phyloP scores from a whole-genome alignment of 108 stramenopile genomes.

The Bacterosira constricta region DNA sequence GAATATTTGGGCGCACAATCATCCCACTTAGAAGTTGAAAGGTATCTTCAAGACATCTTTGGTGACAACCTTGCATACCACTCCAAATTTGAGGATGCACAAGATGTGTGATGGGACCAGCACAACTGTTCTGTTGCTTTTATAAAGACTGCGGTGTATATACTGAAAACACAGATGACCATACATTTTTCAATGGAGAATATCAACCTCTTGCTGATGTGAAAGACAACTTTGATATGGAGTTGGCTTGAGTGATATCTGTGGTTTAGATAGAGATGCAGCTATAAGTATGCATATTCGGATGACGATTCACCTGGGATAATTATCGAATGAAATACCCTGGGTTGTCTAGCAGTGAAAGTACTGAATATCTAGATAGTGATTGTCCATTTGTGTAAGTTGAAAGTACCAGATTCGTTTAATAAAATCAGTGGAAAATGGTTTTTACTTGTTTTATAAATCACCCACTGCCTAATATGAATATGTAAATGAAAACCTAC shows the following conservation, averaged over 20 bases:
- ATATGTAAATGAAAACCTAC: too few relatives aligned
- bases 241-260: constrained; percentile 19
- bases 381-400: constrained; percentile 56
- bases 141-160: constrained; percentile 6
- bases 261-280: constrained; percentile 3
- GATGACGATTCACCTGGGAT: constrained; percentile 20
- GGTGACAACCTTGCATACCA: constrained; percentile 39
- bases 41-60: constrained; percentile 25
- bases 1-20: constrained; percentile 19
- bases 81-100: not conserved
- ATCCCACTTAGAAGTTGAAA: constrained; percentile 15
- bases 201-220: constrained; percentile 34
- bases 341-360: constrained; percentile 29
- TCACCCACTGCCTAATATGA: too few relatives aligned
- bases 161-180: constrained; percentile 8
- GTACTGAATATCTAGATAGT: constrained; percentile 85
- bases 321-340: constrained; percentile 24
- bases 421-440: too few relatives aligned
- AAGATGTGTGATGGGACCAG: constrained; percentile 25
- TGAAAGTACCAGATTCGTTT: not conserved
- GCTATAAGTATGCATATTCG: constrained; percentile 21
- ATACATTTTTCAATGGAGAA: constrained; percentile 31
- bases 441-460: too few relatives aligned
- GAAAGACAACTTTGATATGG: not conserved
- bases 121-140: not conserved